Percentiles rank a stretch among this genome's conserved stretches.
These are phyloP conservation scores for Trichophyton equinum DNA, from an alignment of 2,329 filamentous ascomycete genomes.

Conservation along the genomic window DNA sequence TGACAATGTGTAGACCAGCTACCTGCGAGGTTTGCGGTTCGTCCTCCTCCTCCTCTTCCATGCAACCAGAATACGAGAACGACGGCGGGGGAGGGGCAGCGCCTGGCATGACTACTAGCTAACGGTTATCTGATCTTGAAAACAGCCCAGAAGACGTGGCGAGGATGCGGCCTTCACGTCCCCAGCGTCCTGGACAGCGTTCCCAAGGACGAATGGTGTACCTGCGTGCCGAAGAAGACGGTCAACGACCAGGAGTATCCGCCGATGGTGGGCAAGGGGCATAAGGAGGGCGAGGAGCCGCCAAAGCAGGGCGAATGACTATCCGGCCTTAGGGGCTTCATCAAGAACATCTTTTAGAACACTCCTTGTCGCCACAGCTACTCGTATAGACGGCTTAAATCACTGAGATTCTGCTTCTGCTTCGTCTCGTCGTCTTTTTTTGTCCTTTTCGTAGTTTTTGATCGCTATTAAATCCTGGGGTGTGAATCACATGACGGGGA, in stretches of 20 bases:
- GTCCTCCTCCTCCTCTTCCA: background rate
- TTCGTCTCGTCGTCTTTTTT: background rate
- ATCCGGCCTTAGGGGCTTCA: background rate
- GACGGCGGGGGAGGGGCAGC: background rate
- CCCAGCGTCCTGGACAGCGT: conserved; percentile 42
- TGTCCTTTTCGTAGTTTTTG: background rate
- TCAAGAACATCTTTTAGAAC: conserved; percentile 2
- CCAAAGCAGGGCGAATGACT: background rate
- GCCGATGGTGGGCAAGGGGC: conserved; percentile 34
- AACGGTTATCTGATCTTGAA: background rate
- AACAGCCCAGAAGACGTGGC: conserved; percentile 38
- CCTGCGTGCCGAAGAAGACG: conserved; percentile 42
- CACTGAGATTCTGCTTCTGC: background rate
- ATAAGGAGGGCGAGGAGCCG: conserved; percentile 6
- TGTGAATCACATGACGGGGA: background rate
- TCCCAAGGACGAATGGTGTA: conserved; percentile 41
- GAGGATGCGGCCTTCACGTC: conserved; percentile 41
- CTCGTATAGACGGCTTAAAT: background rate
- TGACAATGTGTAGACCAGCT: conserved; percentile 13
- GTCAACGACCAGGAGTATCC: conserved; percentile 42
- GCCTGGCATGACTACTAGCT: background rate
- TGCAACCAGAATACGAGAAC: background rate
- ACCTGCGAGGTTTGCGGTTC: conserved; percentile 11
- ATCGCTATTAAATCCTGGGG: no score
- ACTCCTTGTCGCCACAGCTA: background rate